These are phyloP conservation scores for Isoetes taiwanensis DNA, from an alignment of 75 land plant species.

Conservation along the genomic window DNA sequence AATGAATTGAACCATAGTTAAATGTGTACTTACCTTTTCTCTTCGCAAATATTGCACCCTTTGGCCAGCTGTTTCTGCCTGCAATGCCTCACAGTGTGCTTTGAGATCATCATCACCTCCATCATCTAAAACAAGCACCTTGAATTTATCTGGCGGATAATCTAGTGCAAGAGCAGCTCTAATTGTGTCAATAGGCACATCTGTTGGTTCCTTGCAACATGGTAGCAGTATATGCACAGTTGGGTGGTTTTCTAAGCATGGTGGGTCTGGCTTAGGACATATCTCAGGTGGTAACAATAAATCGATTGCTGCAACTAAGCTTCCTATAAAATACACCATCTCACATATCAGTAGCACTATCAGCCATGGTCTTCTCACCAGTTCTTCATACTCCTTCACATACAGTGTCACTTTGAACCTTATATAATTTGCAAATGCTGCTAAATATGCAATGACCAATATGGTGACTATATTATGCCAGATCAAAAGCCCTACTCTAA, in stretches of 20 bases:
- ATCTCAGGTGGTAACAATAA: no score
- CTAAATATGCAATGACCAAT: no score
- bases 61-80: background rate
- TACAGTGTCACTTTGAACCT: no score
- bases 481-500: no score
- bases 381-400: no score
- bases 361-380: no score
- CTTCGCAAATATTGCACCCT: conserved; percentile 14
- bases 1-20: background rate
- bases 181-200: conserved; percentile 15
- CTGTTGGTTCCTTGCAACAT: conserved; percentile 24
- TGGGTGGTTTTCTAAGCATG: background rate
- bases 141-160: conserved; percentile 9
- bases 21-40: background rate
- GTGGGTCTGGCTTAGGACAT: no score
- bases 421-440: no score
- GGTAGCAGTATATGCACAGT: conserved; percentile 20
- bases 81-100: conserved; percentile 10
- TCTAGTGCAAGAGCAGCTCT: conserved; percentile 18
- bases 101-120: conserved; percentile 22
- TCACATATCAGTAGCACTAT: no score
- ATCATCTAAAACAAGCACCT: conserved; percentile 20
- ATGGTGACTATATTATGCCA: no score
- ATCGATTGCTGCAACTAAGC: no score
- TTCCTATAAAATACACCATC: no score